Base-by-base conservation (phyloP, 2,329 filamentous ascomycete species). In the Neofusicoccum ribis region DNA sequence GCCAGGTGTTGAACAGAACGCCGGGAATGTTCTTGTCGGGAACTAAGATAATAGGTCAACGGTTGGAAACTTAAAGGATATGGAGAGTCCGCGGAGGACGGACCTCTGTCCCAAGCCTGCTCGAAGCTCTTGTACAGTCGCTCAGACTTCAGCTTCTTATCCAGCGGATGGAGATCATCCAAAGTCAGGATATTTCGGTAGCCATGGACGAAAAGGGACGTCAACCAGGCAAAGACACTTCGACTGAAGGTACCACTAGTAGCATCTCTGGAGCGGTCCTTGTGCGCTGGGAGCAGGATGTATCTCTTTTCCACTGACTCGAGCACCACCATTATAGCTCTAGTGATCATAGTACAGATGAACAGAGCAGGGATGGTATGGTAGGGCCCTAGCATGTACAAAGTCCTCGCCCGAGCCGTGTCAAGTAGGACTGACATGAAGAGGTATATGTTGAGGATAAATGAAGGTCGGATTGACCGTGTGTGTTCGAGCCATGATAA, bases 401-500 rank as follows among this genome's bases (percentile, higher is more conserved):
- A n/a, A 31, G 46, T 85, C 54, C 83, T 78, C 6, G 77, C 73
- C 20, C 78, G 79, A 4, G 79, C 79, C n/a, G 74, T 73, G 68
- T 84, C 82, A 52, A 85, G 80, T 8, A 83, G 58, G 9, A 81
- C 67, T 2, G 81, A 80, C 68, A 80, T 68, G 20, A 80, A 72
- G 1, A 85, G 78, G 68, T 83, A 85, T 37, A 78, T 56, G 59
- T 79, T 80, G 49, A 85, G 71, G n/a, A 84, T 67, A 39, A 79
- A 76, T 0, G 83, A 85, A 1, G 83, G 82, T 17, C 76, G 73
- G 47, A 81, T 72, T 5, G 79, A 79, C 37, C 77, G 78, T 17
- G 73, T 69, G 68, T 85, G 83, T 68, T 85, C 82, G 34, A 80
- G 71, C 69, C 79, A 81, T 1, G 83, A 84, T 37, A 83, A 72